A percentile compares a stretch with the other conserved stretches of the same genome.
Evolutionary conservation across 371 early-diverging fungal genomes (phyloP).

Genomic region (Mortierella sp.): DNA sequence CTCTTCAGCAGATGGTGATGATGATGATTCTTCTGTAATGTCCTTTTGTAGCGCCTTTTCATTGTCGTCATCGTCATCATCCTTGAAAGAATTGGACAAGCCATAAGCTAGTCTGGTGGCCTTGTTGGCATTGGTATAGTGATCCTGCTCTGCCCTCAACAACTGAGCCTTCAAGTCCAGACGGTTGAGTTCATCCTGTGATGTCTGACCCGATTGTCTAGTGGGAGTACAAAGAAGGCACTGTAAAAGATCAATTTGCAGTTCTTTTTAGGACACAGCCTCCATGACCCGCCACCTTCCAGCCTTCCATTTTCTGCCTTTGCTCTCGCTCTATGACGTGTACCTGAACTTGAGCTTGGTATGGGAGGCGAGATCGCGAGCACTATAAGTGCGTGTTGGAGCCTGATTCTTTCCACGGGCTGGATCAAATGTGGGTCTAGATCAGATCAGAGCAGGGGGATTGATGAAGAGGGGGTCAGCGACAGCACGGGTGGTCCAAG

Average conservation of each 20-base stretch:
- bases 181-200: slow-evolving; percentile 71
- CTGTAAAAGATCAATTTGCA: too few species aligned
- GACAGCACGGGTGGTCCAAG: neutral
- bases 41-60: slow-evolving; percentile 21
- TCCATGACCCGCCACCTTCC: too few species aligned
- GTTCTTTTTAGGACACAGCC: too few species aligned
- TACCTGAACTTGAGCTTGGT: slow-evolving; percentile 90
- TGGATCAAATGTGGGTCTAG: slow-evolving; percentile 84
- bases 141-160: slow-evolving; percentile 74
- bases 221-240: neutral
- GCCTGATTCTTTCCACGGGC: slow-evolving; percentile 83
- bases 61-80: slow-evolving; percentile 30
- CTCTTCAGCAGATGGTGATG: slow-evolving; percentile 17
- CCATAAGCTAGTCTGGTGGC: slow-evolving; percentile 25
- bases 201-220: slow-evolving; percentile 86
- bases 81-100: slow-evolving; percentile 40
- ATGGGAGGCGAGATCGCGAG: slow-evolving; percentile 87
- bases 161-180: slow-evolving; percentile 76
- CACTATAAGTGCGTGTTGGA: slow-evolving; percentile 78
- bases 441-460: neutral
- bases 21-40: slow-evolving; percentile 14
- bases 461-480: neutral
- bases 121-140: slow-evolving; percentile 62
- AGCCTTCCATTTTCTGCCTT: too few species aligned
- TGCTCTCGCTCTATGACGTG: too few species aligned